phyloP scores from a whole-genome alignment of 2,329 filamentous ascomycete genomes.

The Stenocarpella maydis region DNA sequence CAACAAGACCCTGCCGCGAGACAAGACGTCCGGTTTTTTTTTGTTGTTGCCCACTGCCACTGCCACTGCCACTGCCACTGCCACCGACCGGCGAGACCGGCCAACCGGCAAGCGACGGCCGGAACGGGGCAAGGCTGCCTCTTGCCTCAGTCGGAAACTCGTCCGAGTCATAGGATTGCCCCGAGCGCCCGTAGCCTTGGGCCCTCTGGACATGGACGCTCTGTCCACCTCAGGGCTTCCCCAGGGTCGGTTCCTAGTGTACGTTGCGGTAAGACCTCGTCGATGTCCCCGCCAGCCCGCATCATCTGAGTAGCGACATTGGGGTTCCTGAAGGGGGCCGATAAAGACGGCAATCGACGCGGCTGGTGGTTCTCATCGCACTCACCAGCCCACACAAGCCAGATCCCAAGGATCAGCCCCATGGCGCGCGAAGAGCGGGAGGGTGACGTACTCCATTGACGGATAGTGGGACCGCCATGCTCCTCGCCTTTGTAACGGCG shows the following conservation, averaged over 20 bases:
- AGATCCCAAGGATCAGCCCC: background rate
- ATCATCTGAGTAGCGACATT: background rate
- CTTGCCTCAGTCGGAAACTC: slow-evolving; percentile 30
- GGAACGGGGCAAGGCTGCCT: slow-evolving; percentile 30
- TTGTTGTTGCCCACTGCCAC: no score
- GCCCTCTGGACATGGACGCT: background rate
- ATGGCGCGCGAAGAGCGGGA: background rate
- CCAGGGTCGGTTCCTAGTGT: background rate
- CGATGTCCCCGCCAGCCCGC: background rate
- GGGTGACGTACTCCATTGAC: background rate
- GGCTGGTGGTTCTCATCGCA: background rate
- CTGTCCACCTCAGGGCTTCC: slow-evolving; percentile 15
- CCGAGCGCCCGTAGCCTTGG: slow-evolving; percentile 12
- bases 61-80: slow-evolving; percentile 1
- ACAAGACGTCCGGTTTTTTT: slow-evolving; percentile 1
- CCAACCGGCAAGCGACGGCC: slow-evolving; percentile 14
- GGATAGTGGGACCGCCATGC: background rate
- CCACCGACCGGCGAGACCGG: slow-evolving; percentile 8
- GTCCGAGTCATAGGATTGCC: slow-evolving; percentile 27
- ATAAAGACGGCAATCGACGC: background rate
- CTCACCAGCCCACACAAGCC: background rate
- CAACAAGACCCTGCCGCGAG: no score
- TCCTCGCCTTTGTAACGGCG: background rate
- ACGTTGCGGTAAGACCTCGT: slow-evolving; percentile 21
- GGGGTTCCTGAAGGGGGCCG: background rate